Percentiles rank a stretch among this genome's conserved stretches.
Evolutionary conservation across 140 eudicot genomes (phyloP).

Genomic region (Erigeron philadelphicus): DNA sequence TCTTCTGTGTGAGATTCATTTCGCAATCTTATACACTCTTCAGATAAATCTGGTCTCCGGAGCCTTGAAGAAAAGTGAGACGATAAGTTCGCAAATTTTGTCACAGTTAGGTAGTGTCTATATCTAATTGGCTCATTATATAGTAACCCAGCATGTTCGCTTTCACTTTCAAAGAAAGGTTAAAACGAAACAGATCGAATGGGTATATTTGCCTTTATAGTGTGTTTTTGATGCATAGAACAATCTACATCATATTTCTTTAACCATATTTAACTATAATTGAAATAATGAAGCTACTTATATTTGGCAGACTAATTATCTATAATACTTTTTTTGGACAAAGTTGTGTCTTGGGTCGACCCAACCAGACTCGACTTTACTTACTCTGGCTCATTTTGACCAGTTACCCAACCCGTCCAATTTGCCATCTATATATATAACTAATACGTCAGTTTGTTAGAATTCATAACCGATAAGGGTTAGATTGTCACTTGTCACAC

Average conservation of each 20-base stretch:
- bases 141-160: not conserved
- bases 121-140: conserved; percentile 18
- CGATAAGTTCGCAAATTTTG: conserved; percentile 55
- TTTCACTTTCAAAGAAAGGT: conserved; percentile 1
- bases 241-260: too few relatives aligned
- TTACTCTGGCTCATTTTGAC: too few relatives aligned
- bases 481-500: not conserved
- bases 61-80: conserved; percentile 52
- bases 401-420: too few relatives aligned
- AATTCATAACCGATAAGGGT: conserved; percentile 4
- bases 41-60: conserved; percentile 63
- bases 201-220: too few relatives aligned
- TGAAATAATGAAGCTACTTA: too few relatives aligned
- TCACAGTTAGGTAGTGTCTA: conserved; percentile 71
- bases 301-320: too few relatives aligned
- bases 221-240: too few relatives aligned
- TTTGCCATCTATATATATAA: too few relatives aligned
- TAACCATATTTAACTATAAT: too few relatives aligned
- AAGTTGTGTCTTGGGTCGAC: too few relatives aligned
- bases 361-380: too few relatives aligned
- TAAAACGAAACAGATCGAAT: not conserved
- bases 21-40: conserved; percentile 79
- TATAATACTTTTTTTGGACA: too few relatives aligned
- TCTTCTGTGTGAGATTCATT: conserved; percentile 95
- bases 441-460: not conserved